phyloP scores from a whole-genome alignment of 768 basidiomycete species.

The Suillus subaureus region DNA sequence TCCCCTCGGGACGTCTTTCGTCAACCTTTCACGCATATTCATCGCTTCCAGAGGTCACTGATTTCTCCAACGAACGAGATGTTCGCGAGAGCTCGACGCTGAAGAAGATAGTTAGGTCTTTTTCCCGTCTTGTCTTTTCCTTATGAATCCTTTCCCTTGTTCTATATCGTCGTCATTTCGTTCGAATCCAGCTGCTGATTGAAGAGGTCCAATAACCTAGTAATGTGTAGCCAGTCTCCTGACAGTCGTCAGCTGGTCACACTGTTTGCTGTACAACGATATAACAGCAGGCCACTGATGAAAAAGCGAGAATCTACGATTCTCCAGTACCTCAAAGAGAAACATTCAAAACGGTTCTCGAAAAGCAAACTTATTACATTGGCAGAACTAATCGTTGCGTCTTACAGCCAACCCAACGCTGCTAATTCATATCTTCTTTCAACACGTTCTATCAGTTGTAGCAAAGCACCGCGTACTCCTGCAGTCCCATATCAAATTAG shows the following conservation, averaged over 20 bases:
- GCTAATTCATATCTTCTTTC: background rate
- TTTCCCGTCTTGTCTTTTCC: background rate
- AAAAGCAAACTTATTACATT: background rate
- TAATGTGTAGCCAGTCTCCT: background rate
- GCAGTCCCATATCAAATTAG: slow-evolving; percentile 1
- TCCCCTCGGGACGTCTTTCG: background rate
- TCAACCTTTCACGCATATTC: background rate
- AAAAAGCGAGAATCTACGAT: too few relatives aligned
- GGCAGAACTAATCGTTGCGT: background rate
- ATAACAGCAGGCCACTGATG: background rate
- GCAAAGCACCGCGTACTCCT: slow-evolving; percentile 49
- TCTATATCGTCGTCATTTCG: background rate
- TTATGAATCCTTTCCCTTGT: background rate
- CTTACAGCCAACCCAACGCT: background rate
- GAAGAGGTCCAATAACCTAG: background rate
- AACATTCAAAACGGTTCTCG: background rate
- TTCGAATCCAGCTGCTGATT: background rate
- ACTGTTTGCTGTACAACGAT: background rate
- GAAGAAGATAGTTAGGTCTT: background rate
- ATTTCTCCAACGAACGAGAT: background rate
- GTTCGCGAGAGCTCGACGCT: too few relatives aligned
- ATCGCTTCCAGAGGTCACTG: too few relatives aligned
- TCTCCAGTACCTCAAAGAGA: background rate
- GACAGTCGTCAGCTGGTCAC: background rate
- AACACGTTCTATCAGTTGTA: slow-evolving; percentile 23